A percentile compares a stretch with the other conserved stretches of the same genome.
These are phyloP conservation scores for Microstroma glucosiphilum DNA, from an alignment of 1,284 basidiomycete genomes.

Conservation along the genomic window DNA sequence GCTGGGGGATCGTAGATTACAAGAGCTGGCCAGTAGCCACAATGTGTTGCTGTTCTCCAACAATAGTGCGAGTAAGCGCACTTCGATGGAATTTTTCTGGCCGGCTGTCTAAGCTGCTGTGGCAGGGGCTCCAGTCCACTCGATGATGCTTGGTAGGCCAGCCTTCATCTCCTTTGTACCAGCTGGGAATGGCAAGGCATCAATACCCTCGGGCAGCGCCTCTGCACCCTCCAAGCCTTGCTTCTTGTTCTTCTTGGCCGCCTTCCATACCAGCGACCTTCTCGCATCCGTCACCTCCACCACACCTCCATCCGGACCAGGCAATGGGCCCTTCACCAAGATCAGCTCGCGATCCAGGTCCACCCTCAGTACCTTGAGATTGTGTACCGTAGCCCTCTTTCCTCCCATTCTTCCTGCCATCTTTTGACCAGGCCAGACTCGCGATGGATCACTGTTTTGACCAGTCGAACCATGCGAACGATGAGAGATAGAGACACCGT, in stretches of 20 bases:
- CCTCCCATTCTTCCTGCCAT: conserved; percentile 94
- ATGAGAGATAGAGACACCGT: conserved; percentile 94
- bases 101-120: background rate
- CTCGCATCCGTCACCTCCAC: conserved; percentile 49
- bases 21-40: too few species aligned
- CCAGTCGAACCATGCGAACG: conserved; percentile 88
- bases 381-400: conserved; percentile 60
- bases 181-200: conserved; percentile 82
- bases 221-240: conserved; percentile 59
- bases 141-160: conserved; percentile 51
- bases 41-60: too few species aligned
- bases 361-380: conserved; percentile 79
- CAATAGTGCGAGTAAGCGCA: too few species aligned
- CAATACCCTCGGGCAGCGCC: conserved; percentile 74
- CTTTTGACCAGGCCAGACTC: conserved; percentile 93
- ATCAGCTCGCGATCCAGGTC: conserved; percentile 79
- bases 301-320: conserved; percentile 56
- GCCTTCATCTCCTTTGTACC: conserved; percentile 73
- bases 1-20: too few species aligned
- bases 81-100: too few species aligned
- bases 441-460: conserved; percentile 80
- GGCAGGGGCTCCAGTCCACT: conserved; percentile 12
- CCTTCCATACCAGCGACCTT: conserved; percentile 43
- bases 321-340: conserved; percentile 65
- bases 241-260: conserved; percentile 30